Base-by-base conservation (phyloP, 305 asterid species). In the Fraxinus sp. region DNA sequence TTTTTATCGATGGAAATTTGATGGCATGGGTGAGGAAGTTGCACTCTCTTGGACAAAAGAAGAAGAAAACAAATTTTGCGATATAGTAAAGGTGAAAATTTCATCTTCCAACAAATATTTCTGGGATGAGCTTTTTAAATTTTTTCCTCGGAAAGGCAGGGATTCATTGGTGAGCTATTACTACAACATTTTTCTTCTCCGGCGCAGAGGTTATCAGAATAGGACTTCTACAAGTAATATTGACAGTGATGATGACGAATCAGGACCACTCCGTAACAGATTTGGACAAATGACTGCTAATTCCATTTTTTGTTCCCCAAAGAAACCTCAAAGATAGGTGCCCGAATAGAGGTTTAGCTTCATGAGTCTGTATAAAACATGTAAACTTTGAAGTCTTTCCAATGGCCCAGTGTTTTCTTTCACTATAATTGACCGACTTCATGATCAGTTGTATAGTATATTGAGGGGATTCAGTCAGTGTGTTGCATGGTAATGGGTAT, bases 241-340 rank as follows among this genome's bases (percentile, higher is more conserved):
- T n/a, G 87, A 91, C 84, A 96, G 98, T 75, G 99, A 95, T 10
- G 97, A 93, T 9, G 99, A 93, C 72, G 95, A 90, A 4, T 81
- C 92, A 9, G 92, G 91, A 46, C 91, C 90, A 4, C 79, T 85
- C 77, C 87, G 82, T 64, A 84, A 86, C 49, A 86, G 85, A 81
- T 89, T 90, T 70, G 91, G 93, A 16, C 88, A 86, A 30, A 37
- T 74, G 49, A 78, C 86, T 76, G 85, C 83, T 62, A 80, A 82
- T 7, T 83, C 99, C 26, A 92, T 93, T 83, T 89, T 93, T 83
- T 68, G 92, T 86, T 93, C 98, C 32, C 94, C 96, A 0, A 93
- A 92, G 86, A 96, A 92, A 84, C 37, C 92, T 36, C 79, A 81
- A 36, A 71, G 78, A 78, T 89, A 88, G 86, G 16, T 83, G 43